Percentiles rank a stretch among this genome's conserved stretches.
Evolutionary conservation across 164 flowering plant genomes (phyloP).

Genomic region (Piper longum): DNA sequence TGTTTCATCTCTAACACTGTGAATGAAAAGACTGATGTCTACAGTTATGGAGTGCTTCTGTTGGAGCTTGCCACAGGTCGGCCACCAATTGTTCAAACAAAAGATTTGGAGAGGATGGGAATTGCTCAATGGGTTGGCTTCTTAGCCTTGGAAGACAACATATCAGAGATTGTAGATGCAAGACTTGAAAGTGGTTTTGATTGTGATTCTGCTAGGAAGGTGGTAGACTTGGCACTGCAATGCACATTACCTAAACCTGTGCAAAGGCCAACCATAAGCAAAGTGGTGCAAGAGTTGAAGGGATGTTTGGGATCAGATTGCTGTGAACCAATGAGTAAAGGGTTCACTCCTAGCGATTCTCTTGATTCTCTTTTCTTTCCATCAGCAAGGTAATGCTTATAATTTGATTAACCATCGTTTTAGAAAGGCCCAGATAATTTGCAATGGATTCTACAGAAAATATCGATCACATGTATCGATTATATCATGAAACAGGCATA

Average conservation of each 20-base stretch:
- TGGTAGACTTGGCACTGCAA: slow-evolving; percentile 21
- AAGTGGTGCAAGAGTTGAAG: slow-evolving; percentile 5
- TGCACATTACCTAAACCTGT: slow-evolving; percentile 12
- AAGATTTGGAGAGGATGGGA: slow-evolving; percentile 2
- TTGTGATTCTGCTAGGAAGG: slow-evolving; percentile 17
- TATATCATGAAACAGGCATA: too few relatives aligned
- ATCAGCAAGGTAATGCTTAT: not conserved
- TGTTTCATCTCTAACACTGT: slow-evolving; percentile 1
- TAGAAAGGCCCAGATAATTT: too few relatives aligned
- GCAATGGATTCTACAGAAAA: too few relatives aligned
- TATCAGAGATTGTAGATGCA: slow-evolving; percentile 20
- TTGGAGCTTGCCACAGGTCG: slow-evolving; percentile 5
- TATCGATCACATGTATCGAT: too few relatives aligned
- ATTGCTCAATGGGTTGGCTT: slow-evolving; percentile 18
- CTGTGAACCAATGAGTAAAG: not conserved
- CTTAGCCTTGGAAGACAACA: slow-evolving; percentile 12
- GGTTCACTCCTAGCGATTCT: not conserved
- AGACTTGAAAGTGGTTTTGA: slow-evolving; percentile 15
- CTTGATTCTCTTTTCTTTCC: not conserved
- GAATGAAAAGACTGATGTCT: slow-evolving; percentile 7
- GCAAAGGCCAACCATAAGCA: slow-evolving; percentile 22
- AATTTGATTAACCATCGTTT: not conserved
- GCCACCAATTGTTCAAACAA: not conserved
- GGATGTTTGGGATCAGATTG: not conserved
- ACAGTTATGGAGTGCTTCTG: slow-evolving; percentile 6